Base-by-base conservation (phyloP, 768 basidiomycete species). In the Suillus sp. region DNA sequence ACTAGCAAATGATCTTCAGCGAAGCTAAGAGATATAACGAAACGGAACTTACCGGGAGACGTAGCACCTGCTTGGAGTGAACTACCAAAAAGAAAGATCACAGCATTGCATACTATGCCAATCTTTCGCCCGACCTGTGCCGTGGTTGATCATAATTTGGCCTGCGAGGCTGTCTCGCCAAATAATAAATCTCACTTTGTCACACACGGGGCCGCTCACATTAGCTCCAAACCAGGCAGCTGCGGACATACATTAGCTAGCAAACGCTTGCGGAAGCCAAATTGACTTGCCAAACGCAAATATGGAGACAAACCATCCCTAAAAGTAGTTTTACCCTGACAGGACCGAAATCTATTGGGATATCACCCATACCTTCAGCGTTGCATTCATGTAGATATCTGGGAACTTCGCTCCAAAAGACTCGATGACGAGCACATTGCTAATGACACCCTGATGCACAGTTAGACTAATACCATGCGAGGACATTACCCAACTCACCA, bases 381-480 rank as follows among this genome's bases (percentile, higher is more conserved):
- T 59, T 20, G 67, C 57, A 59, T 74, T 38, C 73, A 59, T 70
- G 62, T 75, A 75, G 16, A 75, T 71, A 7, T 64, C 67, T 27
- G 74, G 74, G 62, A 76, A 75, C 32, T 71, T 69, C 22, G 74
- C 74, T n/a, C 74, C 74, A 22, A 75, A 75, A 37, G 74, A 76
- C 40, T 75, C 71, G 42, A 76, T 75, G 11, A 69, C 71, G 13
- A 75, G 75, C n/a, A 76, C 74, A 32, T 70, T 71, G 25, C 71
- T 71, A 42, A 76, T 68, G 47, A 75, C 75, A 7, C 73, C 74
- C 75, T 73, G 59, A 47, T 22, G 40, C 10, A 61, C 18, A 42
- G n/a, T 55, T 35, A 25, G 16, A 34, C 22, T 9, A 35, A n/a
- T 2, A 8, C 13, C 14, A 27, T 22, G n/a, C 14, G 3, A 32